phyloP scores from a whole-genome alignment of 2,329 filamentous ascomycete genomes.

The Beauveria pseudobassiana region DNA sequence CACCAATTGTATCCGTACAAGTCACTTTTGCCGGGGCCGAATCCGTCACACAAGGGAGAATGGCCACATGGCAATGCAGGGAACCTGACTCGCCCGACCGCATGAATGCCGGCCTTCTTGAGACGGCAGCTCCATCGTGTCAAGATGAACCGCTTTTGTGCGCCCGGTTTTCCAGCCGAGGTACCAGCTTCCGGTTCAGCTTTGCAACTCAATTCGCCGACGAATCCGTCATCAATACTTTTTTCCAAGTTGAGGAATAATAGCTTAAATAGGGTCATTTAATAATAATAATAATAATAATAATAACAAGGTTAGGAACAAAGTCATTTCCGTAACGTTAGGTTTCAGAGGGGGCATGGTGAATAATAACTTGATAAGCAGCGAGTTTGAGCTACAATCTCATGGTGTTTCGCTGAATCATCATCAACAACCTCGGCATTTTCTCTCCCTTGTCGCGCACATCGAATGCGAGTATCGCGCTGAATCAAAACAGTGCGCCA shows the following conservation, averaged over 20 bases:
- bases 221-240: neutral
- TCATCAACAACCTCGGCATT: no score
- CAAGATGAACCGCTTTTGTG: neutral
- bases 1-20: neutral
- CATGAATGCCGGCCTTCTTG: neutral
- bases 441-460: no score
- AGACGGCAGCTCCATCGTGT: neutral
- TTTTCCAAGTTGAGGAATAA: no score
- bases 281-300: no score
- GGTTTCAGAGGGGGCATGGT: neutral
- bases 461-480: no score
- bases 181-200: neutral
- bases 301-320: no score
- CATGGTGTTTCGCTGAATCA: no score
- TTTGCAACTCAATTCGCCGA: neutral
- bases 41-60: neutral
- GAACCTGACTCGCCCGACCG: neutral
- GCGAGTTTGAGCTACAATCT: no score
- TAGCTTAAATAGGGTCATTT: no score
- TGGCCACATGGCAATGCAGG: slow-evolving; percentile 5
- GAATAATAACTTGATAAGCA: neutral
- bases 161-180: neutral
- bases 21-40: neutral
- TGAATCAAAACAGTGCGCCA: no score
- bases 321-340: no score